Conservation (phyloP, 1,284 basidiomycete genomes). For the Cutaneotrichosporon arboriforme region DNA sequence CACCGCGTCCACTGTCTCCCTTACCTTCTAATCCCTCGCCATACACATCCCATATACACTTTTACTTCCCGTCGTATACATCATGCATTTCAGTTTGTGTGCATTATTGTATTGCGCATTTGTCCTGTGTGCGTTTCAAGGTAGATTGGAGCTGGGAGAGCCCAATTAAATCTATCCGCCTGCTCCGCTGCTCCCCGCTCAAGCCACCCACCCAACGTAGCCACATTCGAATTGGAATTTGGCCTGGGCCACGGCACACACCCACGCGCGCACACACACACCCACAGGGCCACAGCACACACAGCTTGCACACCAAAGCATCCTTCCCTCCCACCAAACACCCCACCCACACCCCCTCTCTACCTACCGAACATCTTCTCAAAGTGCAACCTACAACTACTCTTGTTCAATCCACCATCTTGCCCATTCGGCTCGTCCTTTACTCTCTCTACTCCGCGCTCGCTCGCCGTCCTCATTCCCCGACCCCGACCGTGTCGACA, state of each 20-base stretch:
- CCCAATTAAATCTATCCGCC: conserved; percentile 2
- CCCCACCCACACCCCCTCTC: not conserved
- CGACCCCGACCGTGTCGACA: not conserved
- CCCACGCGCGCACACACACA: not conserved
- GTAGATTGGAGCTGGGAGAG: not conserved
- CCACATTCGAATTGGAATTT: not conserved
- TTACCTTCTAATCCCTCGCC: too few relatives aligned
- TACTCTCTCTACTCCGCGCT: not conserved
- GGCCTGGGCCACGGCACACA: not conserved
- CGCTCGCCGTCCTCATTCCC: not conserved
- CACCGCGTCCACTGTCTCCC: too few relatives aligned
- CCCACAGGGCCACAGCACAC: not conserved
- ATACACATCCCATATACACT: too few relatives aligned
- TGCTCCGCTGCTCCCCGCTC: conserved; percentile 1
- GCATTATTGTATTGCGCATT: too few relatives aligned
- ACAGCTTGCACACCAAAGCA: too few relatives aligned
- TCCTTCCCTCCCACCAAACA: not conserved
- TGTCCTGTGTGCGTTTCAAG: too few relatives aligned
- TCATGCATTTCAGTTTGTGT: too few relatives aligned
- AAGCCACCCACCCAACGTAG: not conserved
- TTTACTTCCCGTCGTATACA: too few relatives aligned
- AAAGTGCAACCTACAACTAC: not conserved
- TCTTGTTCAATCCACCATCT: not conserved
- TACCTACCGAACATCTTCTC: not conserved
- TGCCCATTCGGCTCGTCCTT: too few relatives aligned